phyloP scores from a whole-genome alignment of 495 filamentous ascomycete genomes.

The Penicillium paxilli region DNA sequence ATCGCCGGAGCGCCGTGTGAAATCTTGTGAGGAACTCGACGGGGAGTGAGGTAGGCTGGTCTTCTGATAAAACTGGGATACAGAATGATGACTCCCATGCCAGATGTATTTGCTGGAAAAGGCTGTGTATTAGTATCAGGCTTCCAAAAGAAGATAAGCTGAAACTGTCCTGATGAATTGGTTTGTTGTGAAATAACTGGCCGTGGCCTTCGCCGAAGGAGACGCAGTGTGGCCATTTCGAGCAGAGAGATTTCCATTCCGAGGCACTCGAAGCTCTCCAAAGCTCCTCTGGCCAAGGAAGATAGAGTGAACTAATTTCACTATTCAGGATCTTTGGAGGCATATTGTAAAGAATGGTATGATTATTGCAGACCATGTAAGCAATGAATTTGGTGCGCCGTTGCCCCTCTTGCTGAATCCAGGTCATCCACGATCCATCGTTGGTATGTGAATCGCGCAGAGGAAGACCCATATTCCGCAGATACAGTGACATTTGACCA shows the following conservation, averaged over 20 bases:
- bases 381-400: slow-evolving; percentile 11
- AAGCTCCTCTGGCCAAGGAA: slow-evolving; percentile 14
- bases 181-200: background rate
- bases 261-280: background rate
- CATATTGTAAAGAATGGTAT: slow-evolving; percentile 16
- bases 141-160: slow-evolving; percentile 27
- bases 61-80: no score
- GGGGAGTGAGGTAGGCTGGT: slow-evolving; percentile 14
- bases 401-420: slow-evolving; percentile 1
- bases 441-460: background rate
- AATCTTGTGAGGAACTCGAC: slow-evolving; percentile 12
- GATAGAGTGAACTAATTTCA: slow-evolving; percentile 16
- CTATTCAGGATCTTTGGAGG: slow-evolving; percentile 16
- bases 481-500: background rate
- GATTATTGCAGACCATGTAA: slow-evolving; percentile 16
- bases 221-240: background rate
- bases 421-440: background rate
- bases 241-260: slow-evolving; percentile 12
- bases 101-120: slow-evolving; percentile 33
- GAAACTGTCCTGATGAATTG: background rate
- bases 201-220: slow-evolving; percentile 4
- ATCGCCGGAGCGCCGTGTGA: slow-evolving; percentile 40
- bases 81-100: slow-evolving; percentile 38
- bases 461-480: background rate
- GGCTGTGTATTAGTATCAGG: slow-evolving; percentile 33